phyloP scores from a whole-genome alignment of 352 stramenopile genomes.

The Phytophthora podocarpi region DNA sequence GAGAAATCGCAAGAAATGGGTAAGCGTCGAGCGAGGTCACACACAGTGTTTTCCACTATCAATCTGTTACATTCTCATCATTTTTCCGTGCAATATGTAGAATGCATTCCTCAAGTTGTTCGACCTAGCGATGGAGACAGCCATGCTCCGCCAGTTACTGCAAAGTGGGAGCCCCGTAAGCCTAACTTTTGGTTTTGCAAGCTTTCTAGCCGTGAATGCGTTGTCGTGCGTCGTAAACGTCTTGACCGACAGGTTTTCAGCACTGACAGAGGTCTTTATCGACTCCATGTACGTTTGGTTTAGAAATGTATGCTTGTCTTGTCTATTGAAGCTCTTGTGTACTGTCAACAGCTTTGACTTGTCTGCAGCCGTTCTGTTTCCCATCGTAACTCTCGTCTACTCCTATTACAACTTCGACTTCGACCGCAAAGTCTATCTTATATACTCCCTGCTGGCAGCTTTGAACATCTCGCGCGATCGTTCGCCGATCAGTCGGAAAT shows the following conservation, averaged over 20 bases:
- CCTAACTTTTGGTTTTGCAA: conserved; percentile 29
- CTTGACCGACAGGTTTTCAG: conserved; percentile 22
- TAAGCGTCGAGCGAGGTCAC: no score
- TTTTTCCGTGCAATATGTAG: conserved; percentile 14
- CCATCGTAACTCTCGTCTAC: background rate
- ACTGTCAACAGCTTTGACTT: conserved; percentile 5
- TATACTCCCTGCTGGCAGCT: conserved; percentile 17
- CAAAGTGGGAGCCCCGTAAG: conserved; percentile 26
- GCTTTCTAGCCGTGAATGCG: conserved; percentile 30
- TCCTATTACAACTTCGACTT: conserved; percentile 1
- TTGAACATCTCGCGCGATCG: conserved; percentile 36
- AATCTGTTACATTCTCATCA: conserved; percentile 2
- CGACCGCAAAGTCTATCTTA: background rate
- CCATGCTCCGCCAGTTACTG: conserved; percentile 28
- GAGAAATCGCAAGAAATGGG: conserved; percentile 49
- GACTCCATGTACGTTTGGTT: conserved; percentile 31
- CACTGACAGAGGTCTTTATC: conserved; percentile 38
- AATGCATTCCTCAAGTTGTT: conserved; percentile 40
- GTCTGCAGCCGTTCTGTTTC: conserved; percentile 3
- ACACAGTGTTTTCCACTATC: no score
- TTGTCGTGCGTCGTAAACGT: conserved; percentile 27
- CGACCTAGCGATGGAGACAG: conserved; percentile 35
- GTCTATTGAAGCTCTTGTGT: background rate
- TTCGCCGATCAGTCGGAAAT: conserved; percentile 40
- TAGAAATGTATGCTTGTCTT: background rate